Evolutionary conservation across 2,329 filamentous ascomycete genomes (phyloP), one percentile per base, ranked within the genome.

Genomic region (Fusarium napiforme): DNA sequence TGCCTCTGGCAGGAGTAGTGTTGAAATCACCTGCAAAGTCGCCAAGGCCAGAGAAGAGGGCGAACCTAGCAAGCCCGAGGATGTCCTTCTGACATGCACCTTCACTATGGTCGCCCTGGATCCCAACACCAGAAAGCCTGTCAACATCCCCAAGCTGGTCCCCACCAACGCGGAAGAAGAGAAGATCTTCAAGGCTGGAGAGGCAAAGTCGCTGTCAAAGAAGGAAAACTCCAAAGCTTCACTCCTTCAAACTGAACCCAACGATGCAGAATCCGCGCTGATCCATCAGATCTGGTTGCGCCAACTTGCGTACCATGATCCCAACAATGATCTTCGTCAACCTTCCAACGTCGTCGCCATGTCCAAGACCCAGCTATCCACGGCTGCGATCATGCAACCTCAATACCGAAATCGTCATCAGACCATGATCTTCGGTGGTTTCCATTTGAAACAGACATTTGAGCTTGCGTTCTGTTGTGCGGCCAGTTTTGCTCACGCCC

Each of bases 21-120:
- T 93, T 81, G 92, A 94, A 75, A 90, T 94, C 14, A 93, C 92
- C 0, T 88, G 93, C 73, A 91, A 93, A 78, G 92, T 94, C 23
- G 90, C 92, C 12, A 92, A 92, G 77, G 91, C 89, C 0, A 88
- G 90, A 2, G 83, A 85, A 37, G 83, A 88, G 60, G 91, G 90
- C 30, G 85, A 92, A 75, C 81, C 82, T 0, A 84, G 83, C 77
- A 81, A 78, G 49, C 83, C 84, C 0, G 83, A 85, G 58, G 84
- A 86, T 55, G 80, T 84, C 16, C 77, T 86, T 43, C 78, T 86
- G 4, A 86, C 84, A 1, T 86, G 85, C 73, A 79, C 78, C 14
- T 80, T 80, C 60, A 80, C 78, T 16, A 80, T 80, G 78, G 78
- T 80, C 0, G 78, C 78, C 16, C 59, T 80, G 0, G 78, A 80